phyloP scores from a whole-genome alignment of 129 eudicot species.

The Chrysanthemum lavandulifolium region DNA sequence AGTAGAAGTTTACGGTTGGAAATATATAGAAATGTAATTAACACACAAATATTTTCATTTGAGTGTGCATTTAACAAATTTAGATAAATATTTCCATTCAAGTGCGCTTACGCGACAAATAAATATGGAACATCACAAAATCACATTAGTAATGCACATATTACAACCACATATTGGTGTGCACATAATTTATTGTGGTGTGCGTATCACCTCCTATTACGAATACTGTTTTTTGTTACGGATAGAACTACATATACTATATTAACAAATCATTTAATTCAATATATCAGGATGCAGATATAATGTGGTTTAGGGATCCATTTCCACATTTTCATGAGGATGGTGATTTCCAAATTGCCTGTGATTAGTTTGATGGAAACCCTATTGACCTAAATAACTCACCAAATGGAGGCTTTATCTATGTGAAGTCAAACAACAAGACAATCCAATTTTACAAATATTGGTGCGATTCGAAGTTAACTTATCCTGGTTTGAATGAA shows the following conservation, averaged over 20 bases:
- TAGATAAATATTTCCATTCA: background rate
- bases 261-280: background rate
- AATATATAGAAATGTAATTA: too few species aligned
- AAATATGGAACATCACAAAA: too few species aligned
- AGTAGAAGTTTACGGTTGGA: too few species aligned
- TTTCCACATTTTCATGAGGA: constrained; percentile 54
- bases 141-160: too few species aligned
- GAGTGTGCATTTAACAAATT: too few species aligned
- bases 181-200: too few species aligned
- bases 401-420: constrained; percentile 72
- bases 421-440: constrained; percentile 48
- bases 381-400: constrained; percentile 38
- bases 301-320: constrained; percentile 86
- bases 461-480: constrained; percentile 49
- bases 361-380: constrained; percentile 51
- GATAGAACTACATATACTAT: too few species aligned
- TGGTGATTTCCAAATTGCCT: constrained; percentile 70
- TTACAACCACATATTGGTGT: too few species aligned
- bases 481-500: constrained; percentile 51
- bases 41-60: too few species aligned
- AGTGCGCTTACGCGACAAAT: too few species aligned
- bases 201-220: too few species aligned
- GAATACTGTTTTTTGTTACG: too few species aligned
- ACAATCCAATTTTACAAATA: constrained; percentile 56
- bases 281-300: constrained; percentile 62